These are phyloP conservation scores for Aureobasidium mangrovei DNA, from an alignment of 2,329 filamentous ascomycete genomes.

Conservation along the genomic window DNA sequence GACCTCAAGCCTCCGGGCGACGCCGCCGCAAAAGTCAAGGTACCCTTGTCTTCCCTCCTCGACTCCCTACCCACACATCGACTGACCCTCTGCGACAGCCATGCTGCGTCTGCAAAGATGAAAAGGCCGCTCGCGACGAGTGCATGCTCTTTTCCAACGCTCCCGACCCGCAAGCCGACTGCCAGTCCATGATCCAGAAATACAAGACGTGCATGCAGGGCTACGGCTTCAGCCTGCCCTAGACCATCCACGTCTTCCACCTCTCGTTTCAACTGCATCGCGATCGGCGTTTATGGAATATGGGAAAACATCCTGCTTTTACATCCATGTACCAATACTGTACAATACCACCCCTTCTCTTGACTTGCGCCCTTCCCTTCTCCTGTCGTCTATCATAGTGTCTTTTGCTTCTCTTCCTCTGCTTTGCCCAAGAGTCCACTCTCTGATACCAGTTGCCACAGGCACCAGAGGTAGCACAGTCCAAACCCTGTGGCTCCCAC, in stretches of 20 bases:
- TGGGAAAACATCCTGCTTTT: background rate
- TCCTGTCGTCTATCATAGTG: slow-evolving; percentile 16
- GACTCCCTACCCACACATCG: background rate
- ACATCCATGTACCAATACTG: slow-evolving; percentile 5
- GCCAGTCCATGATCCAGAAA: slow-evolving; percentile 69
- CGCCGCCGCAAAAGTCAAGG: slow-evolving; percentile 37
- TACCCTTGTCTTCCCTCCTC: slow-evolving; percentile 17
- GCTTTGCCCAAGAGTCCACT: slow-evolving; percentile 38
- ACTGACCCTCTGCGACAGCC: slow-evolving; percentile 47
- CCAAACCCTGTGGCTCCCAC: slow-evolving; percentile 78
- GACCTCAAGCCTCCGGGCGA: slow-evolving; percentile 34
- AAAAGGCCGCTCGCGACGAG: slow-evolving; percentile 87
- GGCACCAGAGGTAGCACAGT: slow-evolving; percentile 85
- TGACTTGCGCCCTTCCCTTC: background rate
- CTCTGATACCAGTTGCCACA: slow-evolving; percentile 57
- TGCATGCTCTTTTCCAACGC: slow-evolving; percentile 96
- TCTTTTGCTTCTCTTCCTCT: slow-evolving; percentile 26
- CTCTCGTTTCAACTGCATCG: slow-evolving; percentile 1
- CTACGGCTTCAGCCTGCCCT: slow-evolving; percentile 66
- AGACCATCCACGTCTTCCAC: background rate
- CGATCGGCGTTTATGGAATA: slow-evolving; percentile 5
- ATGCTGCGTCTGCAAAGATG: slow-evolving; percentile 94
- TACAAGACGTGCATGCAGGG: slow-evolving; percentile 90
- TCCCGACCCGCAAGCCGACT: slow-evolving; percentile 74
- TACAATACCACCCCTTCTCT: slow-evolving; percentile 11